Percentiles rank a stretch among this genome's conserved stretches.
Evolutionary conservation across 2,329 filamentous ascomycete species (phyloP).

Genomic region (Thelonectria rubi): DNA sequence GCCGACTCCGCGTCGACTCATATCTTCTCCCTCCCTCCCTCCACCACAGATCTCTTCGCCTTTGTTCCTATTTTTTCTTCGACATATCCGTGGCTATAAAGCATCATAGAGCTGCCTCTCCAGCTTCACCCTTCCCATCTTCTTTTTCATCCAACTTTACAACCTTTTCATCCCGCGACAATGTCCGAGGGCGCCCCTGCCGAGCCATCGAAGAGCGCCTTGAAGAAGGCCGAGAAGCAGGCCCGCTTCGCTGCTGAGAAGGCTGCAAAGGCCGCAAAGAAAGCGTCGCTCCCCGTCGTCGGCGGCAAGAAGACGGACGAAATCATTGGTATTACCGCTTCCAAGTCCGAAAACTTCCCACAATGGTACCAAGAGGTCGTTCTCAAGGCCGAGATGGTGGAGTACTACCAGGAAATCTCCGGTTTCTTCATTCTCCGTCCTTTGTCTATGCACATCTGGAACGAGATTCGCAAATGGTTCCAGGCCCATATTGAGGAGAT

Average conservation of each 20-base stretch:
- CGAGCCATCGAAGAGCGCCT: slow-evolving; percentile 66
- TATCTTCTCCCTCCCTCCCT: slow-evolving; percentile 25
- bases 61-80: slow-evolving; percentile 28
- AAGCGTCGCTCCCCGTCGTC: slow-evolving; percentile 59
- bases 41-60: slow-evolving; percentile 27
- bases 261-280: slow-evolving; percentile 69
- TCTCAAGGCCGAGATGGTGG: slow-evolving; percentile 95
- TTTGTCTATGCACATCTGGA: slow-evolving; percentile 73
- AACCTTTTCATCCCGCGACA: slow-evolving; percentile 38
- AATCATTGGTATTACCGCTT: slow-evolving; percentile 87
- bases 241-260: slow-evolving; percentile 69
- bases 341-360: slow-evolving; percentile 86
- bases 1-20: slow-evolving; percentile 42
- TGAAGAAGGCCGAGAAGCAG: slow-evolving; percentile 73
- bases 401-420: slow-evolving; percentile 95
- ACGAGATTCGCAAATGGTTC: slow-evolving; percentile 73
- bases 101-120: slow-evolving; percentile 21
- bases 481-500: slow-evolving; percentile 82
- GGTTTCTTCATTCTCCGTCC: slow-evolving; percentile 94
- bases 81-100: slow-evolving; percentile 28
- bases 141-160: slow-evolving; percentile 3
- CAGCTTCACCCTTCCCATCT: slow-evolving; percentile 11
- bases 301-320: slow-evolving; percentile 70
- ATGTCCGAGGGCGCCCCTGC: slow-evolving; percentile 45
- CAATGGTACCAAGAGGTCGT: slow-evolving; percentile 99